A percentile compares a stretch with the other conserved stretches of the same genome.
These are phyloP conservation scores for Starmerella sp. DNA, from an alignment of 805 yeast species.

Conservation along the genomic window DNA sequence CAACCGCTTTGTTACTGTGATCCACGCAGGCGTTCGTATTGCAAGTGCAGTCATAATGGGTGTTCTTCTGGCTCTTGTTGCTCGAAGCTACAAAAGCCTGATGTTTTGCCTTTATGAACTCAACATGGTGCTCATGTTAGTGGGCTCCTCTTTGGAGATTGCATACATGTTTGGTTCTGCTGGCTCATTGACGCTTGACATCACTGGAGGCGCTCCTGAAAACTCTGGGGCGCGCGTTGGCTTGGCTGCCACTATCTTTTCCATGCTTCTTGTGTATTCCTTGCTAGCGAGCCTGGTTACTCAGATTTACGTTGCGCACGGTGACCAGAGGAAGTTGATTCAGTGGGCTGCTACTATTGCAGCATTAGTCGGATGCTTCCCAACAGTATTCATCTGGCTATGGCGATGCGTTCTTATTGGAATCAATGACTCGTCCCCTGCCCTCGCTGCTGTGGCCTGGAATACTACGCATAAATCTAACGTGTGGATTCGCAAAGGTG, in stretches of 20 bases:
- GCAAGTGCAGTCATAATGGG: slow-evolving; percentile 44
- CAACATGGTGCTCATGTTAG: slow-evolving; percentile 43
- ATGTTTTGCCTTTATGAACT: slow-evolving; percentile 62
- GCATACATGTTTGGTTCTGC: slow-evolving; percentile 32
- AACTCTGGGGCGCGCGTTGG: slow-evolving; percentile 37
- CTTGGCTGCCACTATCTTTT: slow-evolving; percentile 53
- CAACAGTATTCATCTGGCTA: slow-evolving; percentile 51
- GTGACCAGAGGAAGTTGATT: slow-evolving; percentile 16
- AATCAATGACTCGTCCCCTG: slow-evolving; percentile 1
- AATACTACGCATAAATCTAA: background rate
- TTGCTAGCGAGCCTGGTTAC: slow-evolving; percentile 57
- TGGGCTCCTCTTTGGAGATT: slow-evolving; percentile 53
- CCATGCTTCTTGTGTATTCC: slow-evolving; percentile 45
- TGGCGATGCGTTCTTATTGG: slow-evolving; percentile 33
- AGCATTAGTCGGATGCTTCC: slow-evolving; percentile 40
- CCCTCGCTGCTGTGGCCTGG: background rate
- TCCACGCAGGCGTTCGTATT: slow-evolving; percentile 39
- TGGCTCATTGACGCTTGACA: slow-evolving; percentile 35
- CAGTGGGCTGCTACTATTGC: slow-evolving; percentile 29
- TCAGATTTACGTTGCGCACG: slow-evolving; percentile 62
- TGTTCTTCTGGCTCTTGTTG: slow-evolving; percentile 35
- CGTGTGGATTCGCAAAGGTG: slow-evolving; percentile 25
- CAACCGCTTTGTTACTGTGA: slow-evolving; percentile 3
- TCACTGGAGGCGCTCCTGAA: slow-evolving; percentile 34
- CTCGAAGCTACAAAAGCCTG: slow-evolving; percentile 49